Base-by-base conservation (phyloP, 2,329 filamentous ascomycete species). In the Conoideocrella luteorostrata region DNA sequence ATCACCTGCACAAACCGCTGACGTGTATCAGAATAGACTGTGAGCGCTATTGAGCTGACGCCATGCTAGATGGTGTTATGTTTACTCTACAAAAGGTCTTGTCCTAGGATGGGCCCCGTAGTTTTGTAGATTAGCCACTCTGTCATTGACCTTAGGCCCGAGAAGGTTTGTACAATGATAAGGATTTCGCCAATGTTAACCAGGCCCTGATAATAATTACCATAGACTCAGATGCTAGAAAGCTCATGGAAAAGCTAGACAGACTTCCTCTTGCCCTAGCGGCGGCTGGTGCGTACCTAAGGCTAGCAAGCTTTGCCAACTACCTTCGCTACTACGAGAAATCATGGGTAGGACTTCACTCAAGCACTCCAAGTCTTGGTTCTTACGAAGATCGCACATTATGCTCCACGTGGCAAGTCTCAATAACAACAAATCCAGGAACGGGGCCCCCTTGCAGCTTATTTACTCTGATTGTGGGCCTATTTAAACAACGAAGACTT, bases 71-170 rank as follows among this genome's bases (percentile, higher is more conserved):
- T n/a, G n/a, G n/a, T n/a, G n/a, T n/a, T n/a, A n/a, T n/a, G n/a
- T n/a, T n/a, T n/a, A n/a, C n/a, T n/a, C n/a, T n/a, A n/a, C n/a
- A n/a, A n/a, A n/a, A n/a, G n/a, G n/a, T 29, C 13, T 13, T 29
- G 26, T n/a, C n/a, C n/a, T n/a, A n/a, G n/a, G n/a, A n/a, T n/a
- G n/a, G n/a, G n/a, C n/a, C n/a, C n/a, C n/a, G n/a, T n/a, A n/a
- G n/a, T n/a, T n/a, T n/a, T n/a, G n/a, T n/a, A n/a, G n/a, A n/a
- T n/a, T n/a, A n/a, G n/a, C n/a, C n/a, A n/a, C n/a, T 37, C 44
- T 66, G 7, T 45, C 45, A n/a, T 53, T 48, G 18, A 56, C 53
- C 5, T 66, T 58, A 9, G 29, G 49, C n/a, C 13, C 51, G 57
- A 11, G 13, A 50, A 5, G 41, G 38, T 10, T 23, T 59, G 24